Evolutionary conservation across 495 filamentous ascomycete species (phyloP).

Genomic region (Tuber melanosporum): DNA sequence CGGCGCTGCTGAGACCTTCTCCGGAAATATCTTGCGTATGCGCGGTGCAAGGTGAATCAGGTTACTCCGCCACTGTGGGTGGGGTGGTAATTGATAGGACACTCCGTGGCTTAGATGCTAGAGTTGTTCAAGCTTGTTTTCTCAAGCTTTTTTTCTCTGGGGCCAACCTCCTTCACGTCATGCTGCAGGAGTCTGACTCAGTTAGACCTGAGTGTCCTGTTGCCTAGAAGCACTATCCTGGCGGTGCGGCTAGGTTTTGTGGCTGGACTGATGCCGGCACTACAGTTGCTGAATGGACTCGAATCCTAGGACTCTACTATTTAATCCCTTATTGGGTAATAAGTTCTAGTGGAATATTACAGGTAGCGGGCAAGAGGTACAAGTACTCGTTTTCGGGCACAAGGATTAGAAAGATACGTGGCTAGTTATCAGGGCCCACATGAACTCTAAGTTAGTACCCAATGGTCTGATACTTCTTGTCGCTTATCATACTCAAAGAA

Average conservation of each 20-base stretch:
- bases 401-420: not conserved
- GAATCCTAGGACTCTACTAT: not conserved
- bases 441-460: not conserved
- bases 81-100: not conserved
- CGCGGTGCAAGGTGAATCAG: too few species aligned
- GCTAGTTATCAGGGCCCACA: not conserved
- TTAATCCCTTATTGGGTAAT: not conserved
- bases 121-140: not conserved
- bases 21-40: not conserved
- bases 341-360: not conserved
- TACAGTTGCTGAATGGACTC: not conserved
- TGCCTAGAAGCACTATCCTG: not conserved
- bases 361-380: not conserved
- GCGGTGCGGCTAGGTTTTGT: not conserved
- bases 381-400: not conserved
- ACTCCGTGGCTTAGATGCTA: not conserved
- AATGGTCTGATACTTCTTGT: not conserved
- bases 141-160: not conserved
- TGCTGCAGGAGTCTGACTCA: not conserved
- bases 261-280: not conserved
- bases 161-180: not conserved
- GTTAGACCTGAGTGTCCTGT: not conserved
- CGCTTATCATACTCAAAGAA: not conserved
- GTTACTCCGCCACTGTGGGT: not conserved
- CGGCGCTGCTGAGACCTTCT: not conserved